Conservation (phyloP, 2,329 filamentous ascomycete species). For the Fusarium ramigenum region DNA sequence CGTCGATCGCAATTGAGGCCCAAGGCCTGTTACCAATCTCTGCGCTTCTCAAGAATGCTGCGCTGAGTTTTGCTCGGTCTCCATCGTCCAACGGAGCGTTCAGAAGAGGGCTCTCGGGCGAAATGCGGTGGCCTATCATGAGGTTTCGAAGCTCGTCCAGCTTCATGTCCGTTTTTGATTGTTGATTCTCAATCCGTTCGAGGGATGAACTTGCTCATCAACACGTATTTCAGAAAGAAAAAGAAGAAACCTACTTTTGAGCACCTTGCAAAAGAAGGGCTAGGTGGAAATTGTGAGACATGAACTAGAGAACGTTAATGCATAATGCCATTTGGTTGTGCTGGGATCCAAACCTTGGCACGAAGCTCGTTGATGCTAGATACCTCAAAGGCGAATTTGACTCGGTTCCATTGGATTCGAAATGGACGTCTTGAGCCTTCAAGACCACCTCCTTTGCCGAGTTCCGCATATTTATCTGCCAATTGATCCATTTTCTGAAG, state of each 20-base stretch:
- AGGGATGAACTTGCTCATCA: rapidly evolving
- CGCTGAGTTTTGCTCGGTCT: rapidly evolving
- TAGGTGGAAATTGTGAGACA: rapidly evolving
- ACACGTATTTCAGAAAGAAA: rapidly evolving
- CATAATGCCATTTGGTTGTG: rapidly evolving
- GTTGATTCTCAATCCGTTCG: background rate
- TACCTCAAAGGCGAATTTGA: background rate
- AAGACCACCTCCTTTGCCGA: rapidly evolving
- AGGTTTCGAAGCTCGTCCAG: rapidly evolving
- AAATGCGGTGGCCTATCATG: rapidly evolving
- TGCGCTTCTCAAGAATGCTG: rapidly evolving
- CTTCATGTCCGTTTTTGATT: background rate
- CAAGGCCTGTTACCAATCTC: rapidly evolving
- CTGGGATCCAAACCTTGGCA: rapidly evolving
- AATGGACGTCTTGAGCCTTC: rapidly evolving
- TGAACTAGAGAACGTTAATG: rapidly evolving
- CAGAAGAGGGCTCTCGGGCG: rapidly evolving
- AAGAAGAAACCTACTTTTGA: background rate
- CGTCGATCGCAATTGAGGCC: rapidly evolving
- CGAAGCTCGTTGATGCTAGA: background rate
- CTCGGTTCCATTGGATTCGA: background rate
- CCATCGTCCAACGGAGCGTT: rapidly evolving
- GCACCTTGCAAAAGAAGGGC: background rate
- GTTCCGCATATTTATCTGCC: rapidly evolving
- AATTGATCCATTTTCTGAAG: background rate